phyloP scores from a whole-genome alignment of 176 grass and related monocot species.

The Thalia dealbata region DNA sequence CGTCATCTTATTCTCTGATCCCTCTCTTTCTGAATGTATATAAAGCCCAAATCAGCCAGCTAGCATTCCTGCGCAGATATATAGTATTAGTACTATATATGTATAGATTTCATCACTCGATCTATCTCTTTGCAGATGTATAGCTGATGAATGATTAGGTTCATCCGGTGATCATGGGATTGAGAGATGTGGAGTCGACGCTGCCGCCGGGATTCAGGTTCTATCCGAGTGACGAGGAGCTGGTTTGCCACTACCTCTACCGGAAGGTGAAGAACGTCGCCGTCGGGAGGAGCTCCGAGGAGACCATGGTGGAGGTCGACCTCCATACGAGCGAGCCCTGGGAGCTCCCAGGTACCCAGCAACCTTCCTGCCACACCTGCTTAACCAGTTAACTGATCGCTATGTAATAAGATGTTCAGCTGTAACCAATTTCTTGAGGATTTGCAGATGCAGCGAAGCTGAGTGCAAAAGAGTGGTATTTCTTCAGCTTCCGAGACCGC shows the following conservation, averaged over 20 bases:
- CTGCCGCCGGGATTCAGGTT: slow-evolving; percentile 80
- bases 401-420: too few relatives aligned
- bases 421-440: too few relatives aligned
- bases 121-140: too few relatives aligned
- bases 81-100: too few relatives aligned
- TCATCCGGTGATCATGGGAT: slow-evolving; percentile 25
- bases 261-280: slow-evolving; percentile 76
- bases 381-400: too few relatives aligned
- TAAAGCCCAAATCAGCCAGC: too few relatives aligned
- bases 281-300: slow-evolving; percentile 33
- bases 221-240: slow-evolving; percentile 68
- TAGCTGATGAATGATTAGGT: background rate
- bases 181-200: slow-evolving; percentile 46
- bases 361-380: too few relatives aligned
- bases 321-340: slow-evolving; percentile 65
- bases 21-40: too few relatives aligned
- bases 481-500: slow-evolving; percentile 62
- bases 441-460: slow-evolving; percentile 57
- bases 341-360: slow-evolving; percentile 63
- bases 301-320: slow-evolving; percentile 66
- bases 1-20: too few relatives aligned
- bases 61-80: too few relatives aligned
- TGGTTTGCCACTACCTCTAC: slow-evolving; percentile 71
- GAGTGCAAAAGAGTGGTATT: slow-evolving; percentile 59
- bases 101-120: too few relatives aligned